Evolutionary conservation across 176 grass and related monocot species (phyloP).

Genomic region (Guadua angustifolia): DNA sequence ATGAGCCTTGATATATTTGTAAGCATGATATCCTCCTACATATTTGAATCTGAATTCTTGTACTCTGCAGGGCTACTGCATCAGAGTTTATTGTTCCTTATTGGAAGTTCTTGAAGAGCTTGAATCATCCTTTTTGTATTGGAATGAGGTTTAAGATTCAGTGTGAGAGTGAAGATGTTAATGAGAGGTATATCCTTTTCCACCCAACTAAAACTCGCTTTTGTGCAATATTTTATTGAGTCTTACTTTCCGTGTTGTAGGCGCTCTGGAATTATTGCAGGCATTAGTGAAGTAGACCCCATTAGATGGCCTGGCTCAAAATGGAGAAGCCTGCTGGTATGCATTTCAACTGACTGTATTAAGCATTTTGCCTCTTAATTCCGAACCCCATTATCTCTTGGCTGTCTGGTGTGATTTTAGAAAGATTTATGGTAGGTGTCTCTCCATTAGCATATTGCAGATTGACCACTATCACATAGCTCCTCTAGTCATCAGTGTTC

Average conservation of each 20-base stretch:
- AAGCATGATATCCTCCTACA: neutral
- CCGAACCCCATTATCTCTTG: neutral
- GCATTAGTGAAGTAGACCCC: conserved; percentile 75
- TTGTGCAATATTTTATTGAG: neutral
- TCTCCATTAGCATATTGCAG: neutral
- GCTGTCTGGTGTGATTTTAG: neutral
- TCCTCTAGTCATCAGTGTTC: neutral
- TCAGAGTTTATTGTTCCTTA: conserved; percentile 87
- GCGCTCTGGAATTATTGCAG: conserved; percentile 76
- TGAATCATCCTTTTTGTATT: conserved; percentile 62
- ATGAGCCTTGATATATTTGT: neutral
- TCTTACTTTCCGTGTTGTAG: conserved; percentile 52
- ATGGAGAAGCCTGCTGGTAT: conserved; percentile 92
- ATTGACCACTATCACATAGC: neutral
- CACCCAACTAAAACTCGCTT: neutral
- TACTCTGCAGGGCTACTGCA: conserved; percentile 54
- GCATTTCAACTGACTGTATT: conserved; percentile 24
- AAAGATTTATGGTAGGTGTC: neutral
- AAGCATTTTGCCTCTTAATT: conserved; percentile 9
- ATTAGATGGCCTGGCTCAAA: conserved; percentile 92
- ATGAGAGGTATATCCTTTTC: conserved; percentile 62
- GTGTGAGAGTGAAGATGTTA: conserved; percentile 79
- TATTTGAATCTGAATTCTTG: conserved; percentile 15
- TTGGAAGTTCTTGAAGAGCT: conserved; percentile 74
- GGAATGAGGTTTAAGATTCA: conserved; percentile 89